phyloP scores from a whole-genome alignment of 495 filamentous ascomycete genomes.

The Immersiella caudata region DNA sequence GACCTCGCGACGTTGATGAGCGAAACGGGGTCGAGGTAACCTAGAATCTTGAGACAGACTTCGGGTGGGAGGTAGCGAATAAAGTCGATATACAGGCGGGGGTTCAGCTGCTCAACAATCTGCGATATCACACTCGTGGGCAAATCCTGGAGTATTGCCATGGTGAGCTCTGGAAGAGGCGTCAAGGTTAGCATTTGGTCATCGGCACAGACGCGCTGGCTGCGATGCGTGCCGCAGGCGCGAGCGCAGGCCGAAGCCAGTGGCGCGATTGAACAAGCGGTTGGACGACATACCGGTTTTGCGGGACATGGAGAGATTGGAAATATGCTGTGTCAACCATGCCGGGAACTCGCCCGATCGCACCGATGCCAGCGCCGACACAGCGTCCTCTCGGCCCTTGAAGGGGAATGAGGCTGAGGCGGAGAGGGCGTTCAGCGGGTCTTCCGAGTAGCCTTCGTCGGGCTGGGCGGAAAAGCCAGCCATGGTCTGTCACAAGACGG shows the following conservation, averaged over 20 bases:
- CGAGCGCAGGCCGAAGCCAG: neutral
- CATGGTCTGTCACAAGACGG: slow-evolving; percentile 15
- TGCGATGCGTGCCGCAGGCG: neutral
- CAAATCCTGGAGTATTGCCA: slow-evolving; percentile 70
- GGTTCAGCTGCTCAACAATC: slow-evolving; percentile 74
- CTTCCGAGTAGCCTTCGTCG: slow-evolving; percentile 63
- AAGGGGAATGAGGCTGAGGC: slow-evolving; percentile 30
- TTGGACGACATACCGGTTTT: slow-evolving; percentile 49
- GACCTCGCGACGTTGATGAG: slow-evolving; percentile 76
- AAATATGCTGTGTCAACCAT: slow-evolving; percentile 51
- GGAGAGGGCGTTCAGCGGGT: slow-evolving; percentile 51
- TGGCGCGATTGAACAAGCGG: neutral
- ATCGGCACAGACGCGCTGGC: neutral
- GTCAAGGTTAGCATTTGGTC: neutral
- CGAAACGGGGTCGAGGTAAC: slow-evolving; percentile 75
- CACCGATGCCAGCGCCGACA: slow-evolving; percentile 26
- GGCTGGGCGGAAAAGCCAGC: slow-evolving; percentile 42
- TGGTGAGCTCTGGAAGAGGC: slow-evolving; percentile 54
- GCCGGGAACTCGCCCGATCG: slow-evolving; percentile 41
- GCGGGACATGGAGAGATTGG: slow-evolving; percentile 46
- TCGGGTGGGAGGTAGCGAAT: slow-evolving; percentile 82
- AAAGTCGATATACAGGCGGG: slow-evolving; percentile 89
- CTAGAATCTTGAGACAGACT: slow-evolving; percentile 83
- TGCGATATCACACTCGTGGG: slow-evolving; percentile 73
- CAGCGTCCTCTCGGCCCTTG: slow-evolving; percentile 32